Evolutionary conservation across 192 early-diverging fungal genomes (phyloP), one percentile per base, ranked within the genome.

Genomic region (Coemansia sp.): DNA sequence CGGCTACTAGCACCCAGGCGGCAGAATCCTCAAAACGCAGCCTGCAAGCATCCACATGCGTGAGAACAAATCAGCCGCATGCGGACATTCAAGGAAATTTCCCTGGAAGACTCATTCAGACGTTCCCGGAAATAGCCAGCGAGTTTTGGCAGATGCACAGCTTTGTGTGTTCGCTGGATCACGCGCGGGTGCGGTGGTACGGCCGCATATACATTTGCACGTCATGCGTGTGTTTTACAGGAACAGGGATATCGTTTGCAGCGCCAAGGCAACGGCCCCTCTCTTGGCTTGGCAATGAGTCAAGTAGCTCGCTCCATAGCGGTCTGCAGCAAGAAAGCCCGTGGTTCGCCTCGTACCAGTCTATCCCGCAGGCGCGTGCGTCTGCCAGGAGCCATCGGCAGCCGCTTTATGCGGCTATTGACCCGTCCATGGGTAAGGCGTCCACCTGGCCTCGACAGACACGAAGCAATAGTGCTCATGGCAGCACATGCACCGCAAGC

Each of bases 181-280:
- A 76, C 40, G 72, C 72, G 5, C 62, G 62, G 5, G 43, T 69
- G 10, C 54, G 72, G 11, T 76, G 72, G 72, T 76, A 76, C 26
- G 72, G 72, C 11, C 66, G 72, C 17, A 58, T 76, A 11, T 76
- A 69, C 20, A 20, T 76, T 3, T 46, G 58, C 53, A 6, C 31
- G 32, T 26, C 50, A 6, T 52, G 41, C 5, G 14, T 76, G 21
- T 76, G 56, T 46, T 76, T 76, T 57, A 47, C 52, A 2, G 72
- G 72, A 4, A 57, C 51, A 4, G 72, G 72, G 1, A 51, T 76
- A 5, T 58, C 45, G 43, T 55, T 72, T 26, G 20, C 45, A 30
- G 11, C 23, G 2, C 23, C 3, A 15, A 26, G 23, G 4, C 23
- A 26, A 4, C 23, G 23, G 23, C 23, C 23, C 23, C 23, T 26